Conservation (phyloP, 768 basidiomycete genomes). For the Lactifluus pinguis region DNA sequence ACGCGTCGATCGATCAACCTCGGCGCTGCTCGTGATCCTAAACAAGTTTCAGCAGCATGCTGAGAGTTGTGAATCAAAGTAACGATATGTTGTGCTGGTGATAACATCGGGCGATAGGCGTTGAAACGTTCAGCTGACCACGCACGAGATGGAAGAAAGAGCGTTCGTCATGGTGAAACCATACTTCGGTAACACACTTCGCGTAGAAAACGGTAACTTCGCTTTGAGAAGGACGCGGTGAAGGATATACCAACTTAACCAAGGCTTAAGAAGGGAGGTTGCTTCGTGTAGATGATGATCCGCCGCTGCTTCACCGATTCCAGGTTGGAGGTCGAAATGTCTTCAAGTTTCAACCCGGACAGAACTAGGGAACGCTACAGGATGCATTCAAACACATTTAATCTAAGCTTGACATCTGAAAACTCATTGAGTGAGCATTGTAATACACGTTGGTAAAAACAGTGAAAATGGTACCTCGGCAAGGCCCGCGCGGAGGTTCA, state of each 20-base stretch:
- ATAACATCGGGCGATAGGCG: neutral
- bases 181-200: neutral
- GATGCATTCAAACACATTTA: too few relatives aligned
- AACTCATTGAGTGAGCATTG: too few relatives aligned
- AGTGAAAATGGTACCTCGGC: too few relatives aligned
- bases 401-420: too few relatives aligned
- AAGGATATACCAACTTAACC: neutral
- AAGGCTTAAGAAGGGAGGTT: neutral
- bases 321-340: neutral
- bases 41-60: neutral
- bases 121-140: neutral
- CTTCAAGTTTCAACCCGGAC: too few relatives aligned
- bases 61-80: neutral
- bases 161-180: neutral
- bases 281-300: conserved; percentile 1
- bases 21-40: neutral
- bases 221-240: neutral
- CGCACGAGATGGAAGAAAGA: neutral
- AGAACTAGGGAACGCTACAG: too few relatives aligned
- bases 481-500: too few relatives aligned
- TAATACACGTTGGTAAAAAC: too few relatives aligned
- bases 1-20: neutral
- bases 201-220: neutral
- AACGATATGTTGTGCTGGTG: neutral
- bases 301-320: conserved; percentile 1